phyloP scores from a whole-genome alignment of 2,329 filamentous ascomycete species.

The Alternaria longipes region DNA sequence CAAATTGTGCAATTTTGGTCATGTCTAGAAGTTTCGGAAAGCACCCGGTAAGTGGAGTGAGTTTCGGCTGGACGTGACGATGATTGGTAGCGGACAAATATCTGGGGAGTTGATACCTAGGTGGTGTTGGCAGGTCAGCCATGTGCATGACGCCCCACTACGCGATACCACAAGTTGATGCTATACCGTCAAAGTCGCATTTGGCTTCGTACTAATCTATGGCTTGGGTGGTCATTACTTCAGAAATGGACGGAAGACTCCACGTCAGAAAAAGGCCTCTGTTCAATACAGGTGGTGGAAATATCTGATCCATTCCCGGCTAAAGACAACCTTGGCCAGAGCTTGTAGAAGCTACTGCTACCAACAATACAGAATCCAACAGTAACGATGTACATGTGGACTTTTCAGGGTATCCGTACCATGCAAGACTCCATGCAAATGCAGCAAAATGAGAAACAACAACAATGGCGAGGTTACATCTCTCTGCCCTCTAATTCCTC shows the following conservation, averaged over 20 bases:
- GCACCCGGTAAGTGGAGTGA: neutral
- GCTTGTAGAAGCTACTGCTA: neutral
- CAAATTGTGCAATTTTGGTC: neutral
- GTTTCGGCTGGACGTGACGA: neutral
- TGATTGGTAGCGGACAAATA: neutral
- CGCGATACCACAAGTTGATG: neutral
- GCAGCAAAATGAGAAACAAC: conserved; percentile 13
- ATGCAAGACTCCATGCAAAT: conserved; percentile 31
- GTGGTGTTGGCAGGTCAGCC: neutral
- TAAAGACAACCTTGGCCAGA: neutral
- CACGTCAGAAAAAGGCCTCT: neutral
- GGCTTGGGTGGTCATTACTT: neutral
- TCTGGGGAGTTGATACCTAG: neutral
- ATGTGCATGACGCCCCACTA: neutral
- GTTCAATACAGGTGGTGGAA: neutral
- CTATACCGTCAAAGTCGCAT: neutral
- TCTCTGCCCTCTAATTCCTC: conserved; percentile 26
- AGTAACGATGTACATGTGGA: conserved; percentile 2
- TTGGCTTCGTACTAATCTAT: neutral
- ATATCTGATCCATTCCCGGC: neutral
- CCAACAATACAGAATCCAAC: neutral
- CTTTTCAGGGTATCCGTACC: conserved; percentile 30
- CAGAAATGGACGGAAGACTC: neutral
- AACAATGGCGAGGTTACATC: neutral
- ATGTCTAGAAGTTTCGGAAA: neutral